phyloP scores from a whole-genome alignment of 164 flowering plant species.

The Macadamia tetraphylla region DNA sequence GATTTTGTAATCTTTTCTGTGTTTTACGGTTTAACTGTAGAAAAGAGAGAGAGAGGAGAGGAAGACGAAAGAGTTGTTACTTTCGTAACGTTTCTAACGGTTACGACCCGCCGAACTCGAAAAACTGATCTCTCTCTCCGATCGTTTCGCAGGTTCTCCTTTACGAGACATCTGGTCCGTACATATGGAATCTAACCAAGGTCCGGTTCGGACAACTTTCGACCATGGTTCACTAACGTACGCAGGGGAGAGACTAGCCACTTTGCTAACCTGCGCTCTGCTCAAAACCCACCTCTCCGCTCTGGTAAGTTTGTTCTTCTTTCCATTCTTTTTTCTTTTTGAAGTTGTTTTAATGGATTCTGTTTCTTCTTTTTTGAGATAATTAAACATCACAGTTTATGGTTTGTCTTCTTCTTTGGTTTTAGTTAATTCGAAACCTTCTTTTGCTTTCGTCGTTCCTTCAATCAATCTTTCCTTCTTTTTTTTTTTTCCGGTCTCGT shows the following conservation, averaged over 20 bases:
- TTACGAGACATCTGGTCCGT: conserved; percentile 7
- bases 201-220: conserved; percentile 13
- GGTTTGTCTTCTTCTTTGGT: too few species aligned
- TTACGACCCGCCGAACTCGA: neutral
- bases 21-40: neutral
- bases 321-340: neutral
- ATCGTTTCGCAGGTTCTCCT: conserved; percentile 9
- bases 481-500: neutral
- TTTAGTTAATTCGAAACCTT: too few species aligned
- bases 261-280: conserved; percentile 22
- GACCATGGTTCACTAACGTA: conserved; percentile 19
- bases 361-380: too few species aligned
- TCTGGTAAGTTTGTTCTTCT: conserved; percentile 15
- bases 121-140: conserved; percentile 15
- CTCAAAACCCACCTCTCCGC: conserved; percentile 19
- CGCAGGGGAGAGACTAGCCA: conserved; percentile 25
- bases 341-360: too few species aligned
- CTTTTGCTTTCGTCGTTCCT: too few species aligned
- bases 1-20: neutral
- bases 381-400: too few species aligned
- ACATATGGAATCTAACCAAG: conserved; percentile 27
- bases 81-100: conserved; percentile 20
- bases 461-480: neutral
- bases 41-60: neutral
- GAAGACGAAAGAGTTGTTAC: neutral